Percentiles rank a stretch among this genome's conserved stretches.
These are phyloP conservation scores for Fusarium scirpi DNA, from an alignment of 2,329 filamentous ascomycete genomes.

Conservation along the genomic window DNA sequence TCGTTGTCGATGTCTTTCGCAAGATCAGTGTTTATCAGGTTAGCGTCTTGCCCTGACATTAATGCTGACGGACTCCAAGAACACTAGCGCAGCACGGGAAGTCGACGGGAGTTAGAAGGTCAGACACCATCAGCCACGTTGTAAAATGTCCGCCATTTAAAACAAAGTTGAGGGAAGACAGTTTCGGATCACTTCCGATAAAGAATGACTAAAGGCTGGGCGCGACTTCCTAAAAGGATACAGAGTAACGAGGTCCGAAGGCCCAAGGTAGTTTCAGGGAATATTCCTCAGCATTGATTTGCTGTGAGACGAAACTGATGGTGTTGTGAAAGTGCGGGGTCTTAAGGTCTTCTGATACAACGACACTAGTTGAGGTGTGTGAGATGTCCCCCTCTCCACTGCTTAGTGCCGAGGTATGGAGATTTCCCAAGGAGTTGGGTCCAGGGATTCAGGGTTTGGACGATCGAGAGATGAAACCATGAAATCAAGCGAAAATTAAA, in stretches of 20 bases:
- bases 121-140: background rate
- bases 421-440: background rate
- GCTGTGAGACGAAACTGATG: background rate
- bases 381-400: conserved; percentile 5
- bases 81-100: background rate
- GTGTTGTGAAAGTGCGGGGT: conserved; percentile 28
- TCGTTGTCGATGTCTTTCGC: background rate
- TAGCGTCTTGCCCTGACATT: background rate
- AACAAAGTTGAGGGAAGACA: background rate
- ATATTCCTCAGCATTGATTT: background rate
- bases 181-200: background rate
- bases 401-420: conserved; percentile 11
- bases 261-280: background rate
- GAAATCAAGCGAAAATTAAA: rapidly evolving
- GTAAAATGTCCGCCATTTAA: background rate
- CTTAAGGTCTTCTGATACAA: conserved; percentile 12
- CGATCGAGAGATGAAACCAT: background rate
- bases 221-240: conserved; percentile 13
- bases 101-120: background rate
- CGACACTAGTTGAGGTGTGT: background rate
- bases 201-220: background rate
- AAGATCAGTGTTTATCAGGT: background rate
- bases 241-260: conserved; percentile 5
- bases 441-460: background rate
- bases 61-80: background rate